Base-by-base conservation (phyloP, 83 land plant species). In the Thuja plicata region DNA sequence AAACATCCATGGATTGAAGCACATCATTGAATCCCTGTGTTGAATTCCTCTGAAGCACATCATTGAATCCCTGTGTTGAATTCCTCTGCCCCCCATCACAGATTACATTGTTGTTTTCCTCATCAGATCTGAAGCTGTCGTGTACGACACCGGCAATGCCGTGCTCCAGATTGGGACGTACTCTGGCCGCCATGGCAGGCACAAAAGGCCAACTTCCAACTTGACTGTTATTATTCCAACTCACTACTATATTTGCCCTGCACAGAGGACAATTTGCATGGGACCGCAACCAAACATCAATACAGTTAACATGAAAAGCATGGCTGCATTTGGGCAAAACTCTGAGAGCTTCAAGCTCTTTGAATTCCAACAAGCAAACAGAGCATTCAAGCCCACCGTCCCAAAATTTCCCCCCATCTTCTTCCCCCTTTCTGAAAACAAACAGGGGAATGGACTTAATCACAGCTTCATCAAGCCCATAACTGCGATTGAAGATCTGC, bases 231-330 rank as follows among this genome's bases (percentile, higher is more conserved):
- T 66, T 24, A 71, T 27, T 37, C 19, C 11, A 40, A 57, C 11
- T 83, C 1, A 10, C 37, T 43, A 92, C 89, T 27, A 92, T 78
- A 0, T 87, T 50, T 35, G 91, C 91, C 8, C 95, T 87, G 41
- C 95, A 94, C 35, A 91, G 41, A 4, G 95, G 95, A 52, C 95
- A 94, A 71, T 90, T 91, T 19, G 93, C 86, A 48, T 92, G 92
- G 2, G 91, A 80, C 5, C 84, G 45, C 27, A 94, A 90, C 95
- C 95, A 94, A 0, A 86, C 88, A 87, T 94, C 95, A 71, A 94
- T 91, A 86, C 95, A 94, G 45, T 89, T 73, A 8, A 90, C 40
- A 80, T 94, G 95, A 86, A 92, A 94, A 16, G 92, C 92, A 41
- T 94, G 95, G 80, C 73, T 77, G 83, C 95, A 94, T 76, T 90